Base-by-base conservation (phyloP, 257 asterid genomes). In the Salvia splendens region DNA sequence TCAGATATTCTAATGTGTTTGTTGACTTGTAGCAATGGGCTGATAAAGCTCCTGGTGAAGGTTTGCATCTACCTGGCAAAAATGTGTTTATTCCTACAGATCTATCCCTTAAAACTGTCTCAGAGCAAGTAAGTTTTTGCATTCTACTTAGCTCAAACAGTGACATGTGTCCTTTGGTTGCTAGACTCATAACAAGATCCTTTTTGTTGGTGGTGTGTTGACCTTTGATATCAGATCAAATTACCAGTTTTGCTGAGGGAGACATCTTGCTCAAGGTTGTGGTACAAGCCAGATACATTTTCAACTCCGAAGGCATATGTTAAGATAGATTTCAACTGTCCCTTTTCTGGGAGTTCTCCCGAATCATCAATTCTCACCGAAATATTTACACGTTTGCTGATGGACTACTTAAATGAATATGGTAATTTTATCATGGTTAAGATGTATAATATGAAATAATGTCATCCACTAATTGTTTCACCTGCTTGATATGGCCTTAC, bases 251-350 rank as follows among this genome's bases (percentile, higher is more conserved):
- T 88, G 65, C 76, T 87, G 95, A 78, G 89, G 85, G 84, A 85
- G 81, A 85, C 99, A 12, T 73, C 81, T 38, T 83, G 76, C 82
- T 94, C 99, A 75, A 85, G 89, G 83, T 76, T 94, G 83, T 94
- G 99, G 99, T 94, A 85, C 84, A 94, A 94, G 83, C 93, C 93
- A 61, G 96, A 94, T 73, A 81, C 92, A 42, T 94, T 94, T 81
- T 83, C 83, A 17, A 76, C 92, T 74, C 99, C 99, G n/a, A 94
- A 94, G 81, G 99, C 96, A 71, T 86, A 80, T 78, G 86, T 87
- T 59, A 91, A 78, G 79, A 84, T 94, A 68, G 95, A 94, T 82
- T 85, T 88, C 88, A 81, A 83, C 80, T 91, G 99, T 75, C 97
- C 99, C n/a, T 76, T 72, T 59, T 77, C 95, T 72, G 96, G 95